These are phyloP conservation scores for Saturnispora sekii DNA, from an alignment of 805 yeast species.

Conservation along the genomic window DNA sequence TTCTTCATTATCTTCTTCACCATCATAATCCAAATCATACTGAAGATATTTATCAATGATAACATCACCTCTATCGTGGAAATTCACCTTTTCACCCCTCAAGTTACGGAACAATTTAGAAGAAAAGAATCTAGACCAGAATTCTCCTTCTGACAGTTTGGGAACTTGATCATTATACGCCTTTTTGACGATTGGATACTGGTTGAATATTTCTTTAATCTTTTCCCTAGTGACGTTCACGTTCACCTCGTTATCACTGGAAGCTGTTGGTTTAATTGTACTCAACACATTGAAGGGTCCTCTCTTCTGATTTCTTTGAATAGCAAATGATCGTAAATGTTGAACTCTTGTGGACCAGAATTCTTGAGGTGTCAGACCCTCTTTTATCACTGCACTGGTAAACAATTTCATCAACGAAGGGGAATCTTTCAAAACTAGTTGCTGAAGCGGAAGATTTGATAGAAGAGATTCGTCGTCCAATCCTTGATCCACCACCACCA, in stretches of 20 bases:
- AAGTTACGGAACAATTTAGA: slow-evolving; percentile 80
- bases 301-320: slow-evolving; percentile 70
- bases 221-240: slow-evolving; percentile 87
- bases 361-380: slow-evolving; percentile 66
- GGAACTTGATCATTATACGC: slow-evolving; percentile 93
- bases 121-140: slow-evolving; percentile 93
- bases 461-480: slow-evolving; percentile 51
- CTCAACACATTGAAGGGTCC: slow-evolving; percentile 93
- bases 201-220: slow-evolving; percentile 80
- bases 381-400: slow-evolving; percentile 77
- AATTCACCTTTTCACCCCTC: slow-evolving; percentile 76
- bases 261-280: slow-evolving; percentile 88
- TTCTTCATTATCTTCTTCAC: slow-evolving; percentile 30
- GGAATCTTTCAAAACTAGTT: slow-evolving; percentile 61
- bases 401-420: slow-evolving; percentile 62
- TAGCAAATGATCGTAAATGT: slow-evolving; percentile 73
- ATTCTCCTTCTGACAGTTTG: slow-evolving; percentile 77
- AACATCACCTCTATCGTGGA: slow-evolving; percentile 73
- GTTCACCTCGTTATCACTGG: slow-evolving; percentile 86
- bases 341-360: slow-evolving; percentile 84
- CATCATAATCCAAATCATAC: slow-evolving; percentile 48
- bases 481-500: slow-evolving; percentile 25
- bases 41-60: slow-evolving; percentile 76
- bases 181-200: slow-evolving; percentile 81
- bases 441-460: slow-evolving; percentile 69